These are phyloP conservation scores for Onygenales sp. DNA, from an alignment of 2,329 filamentous ascomycete genomes.

Conservation along the genomic window DNA sequence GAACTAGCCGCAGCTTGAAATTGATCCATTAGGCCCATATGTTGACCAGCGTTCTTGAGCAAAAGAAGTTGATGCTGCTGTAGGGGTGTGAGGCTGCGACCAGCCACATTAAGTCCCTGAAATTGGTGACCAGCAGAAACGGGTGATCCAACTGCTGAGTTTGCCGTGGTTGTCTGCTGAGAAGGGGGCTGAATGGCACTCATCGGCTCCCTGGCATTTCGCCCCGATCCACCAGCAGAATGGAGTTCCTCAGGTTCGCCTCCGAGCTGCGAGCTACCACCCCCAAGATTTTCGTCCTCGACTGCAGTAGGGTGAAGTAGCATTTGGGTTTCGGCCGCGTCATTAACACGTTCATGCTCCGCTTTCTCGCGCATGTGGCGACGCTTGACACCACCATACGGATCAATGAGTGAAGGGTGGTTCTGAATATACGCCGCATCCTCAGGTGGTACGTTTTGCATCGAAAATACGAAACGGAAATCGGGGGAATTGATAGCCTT, in stretches of 20 bases:
- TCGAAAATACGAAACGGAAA: conserved; percentile 47
- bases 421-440: conserved; percentile 44
- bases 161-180: conserved; percentile 48
- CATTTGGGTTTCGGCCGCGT: conserved; percentile 46
- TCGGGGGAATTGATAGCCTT: conserved; percentile 39
- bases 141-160: conserved; percentile 33
- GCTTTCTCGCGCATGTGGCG: conserved; percentile 64
- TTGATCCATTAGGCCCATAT: conserved; percentile 46
- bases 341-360: conserved; percentile 49
- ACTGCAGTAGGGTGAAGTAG: conserved; percentile 41
- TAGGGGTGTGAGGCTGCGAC: conserved; percentile 68
- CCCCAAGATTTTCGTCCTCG: conserved; percentile 68
- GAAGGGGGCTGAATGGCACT: conserved; percentile 67
- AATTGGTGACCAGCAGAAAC: conserved; percentile 32
- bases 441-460: conserved; percentile 35
- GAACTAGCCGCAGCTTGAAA: conserved; percentile 22
- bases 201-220: conserved; percentile 50
- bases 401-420: conserved; percentile 73
- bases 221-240: conserved; percentile 25
- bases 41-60: conserved; percentile 50
- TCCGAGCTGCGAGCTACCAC: conserved; percentile 78
- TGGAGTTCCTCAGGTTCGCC: conserved; percentile 84
- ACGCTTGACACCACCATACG: conserved; percentile 71
- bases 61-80: conserved; percentile 66
- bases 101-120: conserved; percentile 52